Conservation (phyloP, 2,329 filamentous ascomycete genomes). For the Diaporthe ampelina region DNA sequence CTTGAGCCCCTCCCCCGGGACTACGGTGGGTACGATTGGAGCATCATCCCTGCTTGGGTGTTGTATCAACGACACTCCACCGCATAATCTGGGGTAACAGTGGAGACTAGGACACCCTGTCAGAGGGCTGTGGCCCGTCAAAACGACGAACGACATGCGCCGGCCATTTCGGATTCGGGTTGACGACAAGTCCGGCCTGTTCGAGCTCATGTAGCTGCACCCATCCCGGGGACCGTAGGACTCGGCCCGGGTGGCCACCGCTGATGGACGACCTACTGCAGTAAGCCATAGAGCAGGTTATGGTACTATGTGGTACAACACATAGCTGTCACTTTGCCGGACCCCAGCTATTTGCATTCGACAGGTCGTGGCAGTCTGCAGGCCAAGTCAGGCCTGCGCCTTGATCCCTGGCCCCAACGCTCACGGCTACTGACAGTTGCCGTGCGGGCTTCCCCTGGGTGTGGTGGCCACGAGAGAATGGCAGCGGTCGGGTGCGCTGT, state of each 20-base stretch:
- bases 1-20: conserved; percentile 26
- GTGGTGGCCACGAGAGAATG: conserved; percentile 12
- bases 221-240: conserved; percentile 22
- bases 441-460: neutral
- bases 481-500: conserved; percentile 7
- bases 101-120: conserved; percentile 33
- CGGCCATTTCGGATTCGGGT: conserved; percentile 9
- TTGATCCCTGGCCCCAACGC: conserved; percentile 3
- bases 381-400: conserved; percentile 11
- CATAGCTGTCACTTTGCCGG: conserved; percentile 26
- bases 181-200: conserved; percentile 23
- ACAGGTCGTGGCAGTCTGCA: conserved; percentile 16
- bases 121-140: neutral
- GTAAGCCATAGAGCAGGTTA: conserved; percentile 18
- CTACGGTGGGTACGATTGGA: conserved; percentile 31
- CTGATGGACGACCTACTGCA: conserved; percentile 29
- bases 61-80: conserved; percentile 26
- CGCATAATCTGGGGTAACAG: conserved; percentile 34
- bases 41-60: conserved; percentile 35
- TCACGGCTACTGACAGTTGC: conserved; percentile 21
- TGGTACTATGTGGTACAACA: no score
- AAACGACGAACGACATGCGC: neutral
- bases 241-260: conserved; percentile 32
- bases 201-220: neutral
- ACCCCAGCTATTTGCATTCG: conserved; percentile 4